Evolutionary conservation across 148 eudicot genomes (phyloP).

Genomic region (Amaranthus palmeri): DNA sequence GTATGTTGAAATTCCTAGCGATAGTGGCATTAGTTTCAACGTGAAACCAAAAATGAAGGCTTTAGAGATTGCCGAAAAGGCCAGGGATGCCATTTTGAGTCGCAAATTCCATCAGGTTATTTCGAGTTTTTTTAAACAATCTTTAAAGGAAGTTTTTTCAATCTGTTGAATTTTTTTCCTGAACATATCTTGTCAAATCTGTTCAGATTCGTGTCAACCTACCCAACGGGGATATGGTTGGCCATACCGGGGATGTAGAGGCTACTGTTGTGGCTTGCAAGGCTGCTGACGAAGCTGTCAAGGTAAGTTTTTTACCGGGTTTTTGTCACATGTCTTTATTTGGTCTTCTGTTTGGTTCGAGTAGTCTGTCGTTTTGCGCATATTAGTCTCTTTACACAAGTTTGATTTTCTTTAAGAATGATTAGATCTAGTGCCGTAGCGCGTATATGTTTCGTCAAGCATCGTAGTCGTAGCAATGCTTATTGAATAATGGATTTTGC

Average conservation of each 20-base stretch:
- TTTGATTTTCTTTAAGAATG: neutral
- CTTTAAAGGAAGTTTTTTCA: neutral
- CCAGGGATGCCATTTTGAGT: slow-evolving; percentile 84
- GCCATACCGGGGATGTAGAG: slow-evolving; percentile 88
- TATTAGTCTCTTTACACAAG: too few relatives aligned
- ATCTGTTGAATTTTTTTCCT: neutral
- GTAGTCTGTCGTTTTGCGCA: too few relatives aligned
- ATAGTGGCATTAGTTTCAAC: slow-evolving; percentile 75
- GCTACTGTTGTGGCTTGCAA: slow-evolving; percentile 85
- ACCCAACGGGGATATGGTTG: slow-evolving; percentile 92
- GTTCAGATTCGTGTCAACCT: slow-evolving; percentile 86
- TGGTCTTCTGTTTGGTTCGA: neutral
- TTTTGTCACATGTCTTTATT: too few relatives aligned
- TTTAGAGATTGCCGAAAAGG: slow-evolving; percentile 79
- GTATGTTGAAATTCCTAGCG: slow-evolving; percentile 92
- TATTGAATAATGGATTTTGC: neutral
- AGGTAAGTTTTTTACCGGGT: slow-evolving; percentile 43
- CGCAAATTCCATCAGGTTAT: slow-evolving; percentile 82
- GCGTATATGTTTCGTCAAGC: neutral
- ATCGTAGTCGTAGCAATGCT: slow-evolving; percentile 2
- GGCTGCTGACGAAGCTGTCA: slow-evolving; percentile 94
- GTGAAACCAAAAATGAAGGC: slow-evolving; percentile 91
- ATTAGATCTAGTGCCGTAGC: neutral
- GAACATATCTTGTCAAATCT: neutral
- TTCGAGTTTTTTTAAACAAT: neutral